These are phyloP conservation scores for Nelumbo lutea DNA, from an alignment of 164 flowering plant species.

Conservation along the genomic window DNA sequence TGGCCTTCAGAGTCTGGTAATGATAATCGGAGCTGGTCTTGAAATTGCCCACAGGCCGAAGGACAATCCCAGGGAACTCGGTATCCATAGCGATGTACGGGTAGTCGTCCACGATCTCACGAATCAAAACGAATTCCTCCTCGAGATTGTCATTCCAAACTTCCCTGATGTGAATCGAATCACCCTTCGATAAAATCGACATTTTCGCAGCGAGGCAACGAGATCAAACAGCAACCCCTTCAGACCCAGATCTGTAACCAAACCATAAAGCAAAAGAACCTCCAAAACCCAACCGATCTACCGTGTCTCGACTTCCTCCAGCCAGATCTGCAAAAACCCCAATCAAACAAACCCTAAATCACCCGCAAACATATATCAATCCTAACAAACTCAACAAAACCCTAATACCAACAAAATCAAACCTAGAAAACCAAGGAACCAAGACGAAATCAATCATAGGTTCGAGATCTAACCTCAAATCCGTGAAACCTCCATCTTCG, in stretches of 20 bases:
- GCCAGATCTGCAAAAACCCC: background rate
- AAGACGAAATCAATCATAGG: too few relatives aligned
- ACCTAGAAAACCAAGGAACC: too few relatives aligned
- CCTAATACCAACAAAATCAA: too few relatives aligned
- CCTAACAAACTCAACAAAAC: too few relatives aligned
- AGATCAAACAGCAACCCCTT: background rate
- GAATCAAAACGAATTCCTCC: constrained; percentile 13
- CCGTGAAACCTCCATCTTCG: too few relatives aligned
- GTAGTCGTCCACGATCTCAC: constrained; percentile 9
- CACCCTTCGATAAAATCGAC: constrained; percentile 10
- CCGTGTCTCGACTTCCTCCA: background rate
- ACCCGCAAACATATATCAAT: too few relatives aligned
- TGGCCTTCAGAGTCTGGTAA: constrained; percentile 37
- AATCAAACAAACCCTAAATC: too few relatives aligned
- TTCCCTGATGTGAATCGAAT: constrained; percentile 17
- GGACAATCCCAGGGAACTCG: too few relatives aligned
- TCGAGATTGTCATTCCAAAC: constrained; percentile 21
- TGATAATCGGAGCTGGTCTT: constrained; percentile 25
- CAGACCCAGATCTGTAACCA: constrained; percentile 2
- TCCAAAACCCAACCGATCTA: constrained; percentile 1
- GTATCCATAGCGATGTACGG: too few relatives aligned
- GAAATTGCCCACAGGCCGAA: constrained; percentile 17
- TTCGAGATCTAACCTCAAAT: too few relatives aligned
- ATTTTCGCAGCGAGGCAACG: background rate
- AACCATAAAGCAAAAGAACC: background rate